These are phyloP conservation scores for Lyophyllum shimeji DNA, from an alignment of 768 basidiomycete species.

Conservation along the genomic window DNA sequence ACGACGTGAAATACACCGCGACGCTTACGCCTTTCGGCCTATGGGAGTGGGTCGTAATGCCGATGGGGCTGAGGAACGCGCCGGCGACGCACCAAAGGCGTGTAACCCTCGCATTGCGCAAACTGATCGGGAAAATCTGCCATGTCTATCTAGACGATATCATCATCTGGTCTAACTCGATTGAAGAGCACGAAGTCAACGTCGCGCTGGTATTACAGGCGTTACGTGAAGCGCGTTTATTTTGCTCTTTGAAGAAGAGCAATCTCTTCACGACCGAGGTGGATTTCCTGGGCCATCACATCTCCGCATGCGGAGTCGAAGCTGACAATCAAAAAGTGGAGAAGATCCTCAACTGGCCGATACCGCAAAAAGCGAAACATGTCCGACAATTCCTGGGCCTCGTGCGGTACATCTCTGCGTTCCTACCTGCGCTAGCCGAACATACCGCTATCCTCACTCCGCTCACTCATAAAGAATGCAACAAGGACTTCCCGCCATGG, in stretches of 20 bases:
- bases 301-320: slow-evolving; percentile 33
- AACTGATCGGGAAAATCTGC: background rate
- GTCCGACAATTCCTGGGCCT: slow-evolving; percentile 18
- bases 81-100: background rate
- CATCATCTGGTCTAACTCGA: background rate
- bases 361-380: slow-evolving; percentile 13
- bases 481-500: background rate
- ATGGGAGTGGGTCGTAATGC: background rate
- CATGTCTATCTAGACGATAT: background rate
- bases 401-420: slow-evolving; percentile 12
- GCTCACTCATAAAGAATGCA: background rate
- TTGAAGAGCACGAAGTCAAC: background rate
- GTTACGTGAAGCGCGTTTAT: background rate
- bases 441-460: background rate
- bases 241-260: background rate
- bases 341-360: slow-evolving; percentile 28
- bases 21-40: background rate
- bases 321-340: slow-evolving; percentile 21
- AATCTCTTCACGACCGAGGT: slow-evolving; percentile 14
- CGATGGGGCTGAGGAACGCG: background rate
- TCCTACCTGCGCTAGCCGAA: slow-evolving; percentile 7
- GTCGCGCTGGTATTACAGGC: background rate
- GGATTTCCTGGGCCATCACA: slow-evolving; percentile 32
- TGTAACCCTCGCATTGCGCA: background rate
- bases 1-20: background rate